These are phyloP conservation scores for Candida vartiovaarae DNA, from an alignment of 805 yeast species.

Conservation along the genomic window DNA sequence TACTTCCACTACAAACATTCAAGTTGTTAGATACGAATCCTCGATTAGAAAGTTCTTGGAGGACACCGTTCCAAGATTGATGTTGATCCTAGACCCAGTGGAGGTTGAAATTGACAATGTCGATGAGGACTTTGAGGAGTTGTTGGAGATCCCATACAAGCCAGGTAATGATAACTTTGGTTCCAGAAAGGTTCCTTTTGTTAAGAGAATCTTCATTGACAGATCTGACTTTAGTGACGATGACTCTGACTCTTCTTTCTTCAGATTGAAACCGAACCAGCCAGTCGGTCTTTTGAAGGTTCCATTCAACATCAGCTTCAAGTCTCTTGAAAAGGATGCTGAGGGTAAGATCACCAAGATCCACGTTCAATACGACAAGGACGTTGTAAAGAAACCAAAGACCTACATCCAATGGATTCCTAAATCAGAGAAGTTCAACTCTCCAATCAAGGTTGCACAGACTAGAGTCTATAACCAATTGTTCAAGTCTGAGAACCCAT, in stretches of 20 bases:
- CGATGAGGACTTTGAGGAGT: constrained; percentile 64
- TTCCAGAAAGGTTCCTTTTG: constrained; percentile 66
- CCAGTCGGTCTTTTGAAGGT: constrained; percentile 92
- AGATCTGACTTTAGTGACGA: constrained; percentile 77
- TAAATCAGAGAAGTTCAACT: constrained; percentile 46
- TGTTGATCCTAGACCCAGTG: constrained; percentile 87
- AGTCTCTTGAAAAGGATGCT: constrained; percentile 53
- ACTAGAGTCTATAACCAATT: constrained; percentile 83
- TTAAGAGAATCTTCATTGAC: constrained; percentile 77
- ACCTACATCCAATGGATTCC: constrained; percentile 98
- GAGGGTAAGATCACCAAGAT: constrained; percentile 62
- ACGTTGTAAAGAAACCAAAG: constrained; percentile 59
- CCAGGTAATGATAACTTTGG: constrained; percentile 80
- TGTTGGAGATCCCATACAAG: constrained; percentile 77
- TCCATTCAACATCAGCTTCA: constrained; percentile 73
- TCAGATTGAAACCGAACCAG: constrained; percentile 90
- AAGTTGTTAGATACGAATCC: constrained; percentile 81
- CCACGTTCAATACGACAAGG: constrained; percentile 75
- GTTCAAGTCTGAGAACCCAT: constrained; percentile 88
- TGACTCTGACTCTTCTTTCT: constrained; percentile 57
- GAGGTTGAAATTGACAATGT: constrained; percentile 76
- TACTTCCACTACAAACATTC: constrained; percentile 87
- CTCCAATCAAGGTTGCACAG: constrained; percentile 64
- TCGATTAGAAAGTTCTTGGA: constrained; percentile 85
- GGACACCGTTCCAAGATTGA: constrained; percentile 85